phyloP scores from a whole-genome alignment of 2,329 filamentous ascomycete species.

The Diaporthe vaccinii region DNA sequence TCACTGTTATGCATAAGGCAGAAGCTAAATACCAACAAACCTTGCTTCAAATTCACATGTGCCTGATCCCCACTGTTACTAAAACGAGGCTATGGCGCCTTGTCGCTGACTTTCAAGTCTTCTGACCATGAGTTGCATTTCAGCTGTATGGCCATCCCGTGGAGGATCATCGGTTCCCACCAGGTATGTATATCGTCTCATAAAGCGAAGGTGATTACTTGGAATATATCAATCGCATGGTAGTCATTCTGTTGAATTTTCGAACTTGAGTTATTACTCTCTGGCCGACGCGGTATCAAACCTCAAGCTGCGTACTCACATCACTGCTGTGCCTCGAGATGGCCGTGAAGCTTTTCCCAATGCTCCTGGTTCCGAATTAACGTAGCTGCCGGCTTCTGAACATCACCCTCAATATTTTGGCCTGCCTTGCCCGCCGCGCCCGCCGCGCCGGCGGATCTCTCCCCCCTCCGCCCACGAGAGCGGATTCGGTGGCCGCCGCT shows the following conservation, averaged over 20 bases:
- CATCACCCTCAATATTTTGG: background rate
- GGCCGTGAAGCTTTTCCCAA: background rate
- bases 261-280: background rate
- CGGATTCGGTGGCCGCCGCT: background rate
- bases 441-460: background rate
- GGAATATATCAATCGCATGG: no score
- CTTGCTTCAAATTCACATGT: no score
- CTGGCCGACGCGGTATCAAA: background rate
- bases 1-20: background rate
- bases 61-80: no score
- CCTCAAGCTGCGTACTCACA: background rate
- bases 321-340: background rate
- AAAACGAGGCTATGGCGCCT: no score
- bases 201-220: background rate
- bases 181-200: background rate
- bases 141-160: no score
- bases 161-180: background rate
- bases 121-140: no score
- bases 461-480: background rate
- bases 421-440: background rate
- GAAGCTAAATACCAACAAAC: no score
- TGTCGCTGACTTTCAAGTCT: no score
- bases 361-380: background rate
- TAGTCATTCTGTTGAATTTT: no score
- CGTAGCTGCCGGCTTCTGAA: background rate